phyloP scores from a whole-genome alignment of 2,329 filamentous ascomycete species.

The Epichloe coenophiala region DNA sequence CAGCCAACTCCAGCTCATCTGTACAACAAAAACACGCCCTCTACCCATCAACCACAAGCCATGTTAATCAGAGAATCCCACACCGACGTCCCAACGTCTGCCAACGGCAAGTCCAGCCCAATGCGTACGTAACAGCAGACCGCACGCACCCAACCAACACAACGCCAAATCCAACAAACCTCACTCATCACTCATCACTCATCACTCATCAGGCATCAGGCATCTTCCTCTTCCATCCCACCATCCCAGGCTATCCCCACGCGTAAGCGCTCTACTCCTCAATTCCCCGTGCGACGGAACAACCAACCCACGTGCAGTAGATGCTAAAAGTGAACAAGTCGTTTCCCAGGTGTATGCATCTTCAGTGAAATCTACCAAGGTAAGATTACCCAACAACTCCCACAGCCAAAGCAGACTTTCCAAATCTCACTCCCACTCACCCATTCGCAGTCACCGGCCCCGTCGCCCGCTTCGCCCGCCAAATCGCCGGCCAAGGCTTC shows the following conservation, averaged over 20 bases:
- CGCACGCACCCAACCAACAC: not conserved
- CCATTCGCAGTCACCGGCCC: slow-evolving; percentile 65
- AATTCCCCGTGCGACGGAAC: too few relatives aligned
- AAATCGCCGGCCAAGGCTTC: slow-evolving; percentile 86
- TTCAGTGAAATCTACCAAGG: slow-evolving; percentile 97
- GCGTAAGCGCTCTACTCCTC: slow-evolving; percentile 41
- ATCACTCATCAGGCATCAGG: too few relatives aligned
- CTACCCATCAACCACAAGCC: not conserved
- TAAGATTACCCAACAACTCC: too few relatives aligned
- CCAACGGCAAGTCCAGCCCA: slow-evolving; percentile 38
- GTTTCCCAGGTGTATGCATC: slow-evolving; percentile 73
- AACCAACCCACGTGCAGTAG: not conserved
- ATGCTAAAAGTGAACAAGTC: slow-evolving; percentile 25
- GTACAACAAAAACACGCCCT: too few relatives aligned
- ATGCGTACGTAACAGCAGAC: slow-evolving; percentile 32
- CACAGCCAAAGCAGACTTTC: too few relatives aligned
- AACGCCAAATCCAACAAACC: not conserved
- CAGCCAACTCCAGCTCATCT: not conserved
- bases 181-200: not conserved
- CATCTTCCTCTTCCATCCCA: slow-evolving; percentile 80
- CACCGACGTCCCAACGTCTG: slow-evolving; percentile 34
- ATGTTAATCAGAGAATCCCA: slow-evolving; percentile 42
- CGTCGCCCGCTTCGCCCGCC: slow-evolving; percentile 75
- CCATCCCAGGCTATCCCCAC: slow-evolving; percentile 71
- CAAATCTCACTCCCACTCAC: too few relatives aligned